Conservation (phyloP, 1,284 basidiomycete genomes). For the Tremellales sp. region DNA sequence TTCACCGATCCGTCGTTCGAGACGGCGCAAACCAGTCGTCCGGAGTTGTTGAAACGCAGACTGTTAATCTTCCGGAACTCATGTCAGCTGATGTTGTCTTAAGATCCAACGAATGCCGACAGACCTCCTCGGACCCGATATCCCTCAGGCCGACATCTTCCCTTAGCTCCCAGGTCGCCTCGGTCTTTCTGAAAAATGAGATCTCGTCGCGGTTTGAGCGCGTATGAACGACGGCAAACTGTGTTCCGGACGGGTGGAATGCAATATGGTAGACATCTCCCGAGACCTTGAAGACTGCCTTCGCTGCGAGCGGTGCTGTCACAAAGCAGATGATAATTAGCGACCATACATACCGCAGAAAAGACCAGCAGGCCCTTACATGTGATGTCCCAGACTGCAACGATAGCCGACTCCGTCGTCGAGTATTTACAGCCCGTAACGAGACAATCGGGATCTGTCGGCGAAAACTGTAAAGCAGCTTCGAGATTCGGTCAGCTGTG, state of each 20-base stretch:
- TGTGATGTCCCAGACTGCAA: slow-evolving; percentile 38
- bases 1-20: slow-evolving; percentile 41
- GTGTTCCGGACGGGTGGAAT: slow-evolving; percentile 38
- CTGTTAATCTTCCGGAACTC: slow-evolving; percentile 33
- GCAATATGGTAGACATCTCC: slow-evolving; percentile 38
- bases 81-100: slow-evolving; percentile 9
- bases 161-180: slow-evolving; percentile 30
- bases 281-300: slow-evolving; percentile 30
- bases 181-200: slow-evolving; percentile 29
- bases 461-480: slow-evolving; percentile 39
- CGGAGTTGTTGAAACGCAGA: slow-evolving; percentile 33
- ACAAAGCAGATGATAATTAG: neutral
- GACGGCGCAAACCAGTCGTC: slow-evolving; percentile 34
- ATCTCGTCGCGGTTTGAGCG: slow-evolving; percentile 35
- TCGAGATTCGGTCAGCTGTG: slow-evolving; percentile 1
- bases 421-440: slow-evolving; percentile 36
- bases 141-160: slow-evolving; percentile 31
- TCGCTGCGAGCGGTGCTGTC: slow-evolving; percentile 21
- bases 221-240: slow-evolving; percentile 41
- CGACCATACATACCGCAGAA: neutral
- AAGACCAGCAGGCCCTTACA: slow-evolving; percentile 13
- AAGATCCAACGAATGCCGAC: neutral
- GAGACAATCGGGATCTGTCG: slow-evolving; percentile 32
- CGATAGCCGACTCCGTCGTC: slow-evolving; percentile 15
- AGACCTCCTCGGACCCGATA: slow-evolving; percentile 39